phyloP scores from a whole-genome alignment of 306 rosid species.

The Acmispon strigosus region DNA sequence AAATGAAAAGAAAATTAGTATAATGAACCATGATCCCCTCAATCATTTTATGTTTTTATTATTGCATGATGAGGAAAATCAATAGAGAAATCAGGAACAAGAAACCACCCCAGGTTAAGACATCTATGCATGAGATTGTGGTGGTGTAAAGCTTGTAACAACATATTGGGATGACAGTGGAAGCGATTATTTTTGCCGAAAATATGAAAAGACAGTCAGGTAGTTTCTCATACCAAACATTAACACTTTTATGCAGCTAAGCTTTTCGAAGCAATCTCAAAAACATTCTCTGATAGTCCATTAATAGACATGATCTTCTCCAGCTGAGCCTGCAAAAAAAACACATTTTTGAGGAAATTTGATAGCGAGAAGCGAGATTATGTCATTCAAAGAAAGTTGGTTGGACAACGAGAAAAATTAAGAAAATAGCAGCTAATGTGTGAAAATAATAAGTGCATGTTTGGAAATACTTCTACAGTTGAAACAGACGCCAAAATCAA shows the following conservation, averaged over 20 bases:
- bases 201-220: not conserved
- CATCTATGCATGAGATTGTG: not conserved
- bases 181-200: not conserved
- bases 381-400: not conserved
- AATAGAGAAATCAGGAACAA: not conserved
- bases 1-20: not conserved
- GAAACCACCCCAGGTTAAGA: not conserved
- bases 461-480: no score
- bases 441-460: not conserved
- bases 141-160: not conserved
- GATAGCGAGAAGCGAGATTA: not conserved
- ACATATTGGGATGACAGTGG: not conserved
- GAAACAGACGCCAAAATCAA: no score
- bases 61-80: constrained; percentile 9
- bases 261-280: constrained; percentile 94
- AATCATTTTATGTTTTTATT: not conserved
- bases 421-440: not conserved
- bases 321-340: constrained; percentile 80
- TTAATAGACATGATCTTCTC: constrained; percentile 78
- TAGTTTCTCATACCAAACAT: not conserved
- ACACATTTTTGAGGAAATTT: not conserved
- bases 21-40: not conserved
- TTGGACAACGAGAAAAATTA: not conserved
- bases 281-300: constrained; percentile 90
- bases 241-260: constrained; percentile 48